Evolutionary conservation across 169 alveolate species (phyloP), one percentile per base, ranked within the genome.

Genomic region (Plasmodium vinckei): DNA sequence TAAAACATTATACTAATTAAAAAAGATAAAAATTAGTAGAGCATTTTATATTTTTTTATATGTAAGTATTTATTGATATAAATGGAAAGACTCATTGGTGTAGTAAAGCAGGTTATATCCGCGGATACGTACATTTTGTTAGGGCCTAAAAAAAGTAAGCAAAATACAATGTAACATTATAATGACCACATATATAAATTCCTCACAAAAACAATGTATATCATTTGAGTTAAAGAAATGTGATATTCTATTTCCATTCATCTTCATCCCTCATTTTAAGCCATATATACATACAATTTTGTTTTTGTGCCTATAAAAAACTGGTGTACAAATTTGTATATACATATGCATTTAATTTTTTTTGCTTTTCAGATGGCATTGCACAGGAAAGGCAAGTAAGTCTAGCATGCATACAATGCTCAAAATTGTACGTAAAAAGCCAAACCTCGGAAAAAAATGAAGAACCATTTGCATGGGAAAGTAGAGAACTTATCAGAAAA

Each of bases 391-490:
- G 84, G 27, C 90, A 82, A 46, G 39, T 82, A 23, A 82, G 84
- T 54, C n/a, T 82, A 23, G 90, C 90, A 10, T 82, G 82, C 23
- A 56, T 82, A 7, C 82, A 82, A 13, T 67, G 86, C 63, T 86
- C 90, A 6, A 65, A 57, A 49, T 27, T 82, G 53, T 82, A 67
- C 46, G 69, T 82, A 84, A 82, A 82, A 13, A 82, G 86, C 15
- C 90, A 82, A 42, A 82, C 53, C 59, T 27, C 12, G 0, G 90
- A 82, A 49, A 82, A 82, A 61, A 59, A n/a, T 54, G 90, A 82
- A 42, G 90, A 82, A 54, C 86, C 90, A 42, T 82, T 82, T 21
- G 90, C 90, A n/a, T 82, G 90, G 90, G 90, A 82, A 19, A 82
- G 90, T 21, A 82, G 90, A 42, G 90, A 82, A 42, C 69, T 56